Conservation (phyloP, 1,139 yeast species). For the Diutina sp. region DNA sequence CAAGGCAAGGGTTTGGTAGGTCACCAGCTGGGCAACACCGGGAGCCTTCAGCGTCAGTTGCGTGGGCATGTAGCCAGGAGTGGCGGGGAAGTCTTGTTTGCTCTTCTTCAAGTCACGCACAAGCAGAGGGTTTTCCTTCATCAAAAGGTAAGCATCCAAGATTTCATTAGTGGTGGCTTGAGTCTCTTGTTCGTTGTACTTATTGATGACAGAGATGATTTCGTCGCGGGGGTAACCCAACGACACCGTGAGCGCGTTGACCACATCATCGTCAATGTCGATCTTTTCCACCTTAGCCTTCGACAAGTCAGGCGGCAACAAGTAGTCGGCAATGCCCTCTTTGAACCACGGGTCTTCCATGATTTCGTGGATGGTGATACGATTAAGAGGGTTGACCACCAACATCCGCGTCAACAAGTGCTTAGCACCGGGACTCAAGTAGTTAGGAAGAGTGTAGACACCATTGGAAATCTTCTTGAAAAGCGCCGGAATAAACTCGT, state of each 20-base stretch:
- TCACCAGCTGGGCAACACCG: conserved; percentile 34
- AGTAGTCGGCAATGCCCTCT: conserved; percentile 68
- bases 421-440: conserved; percentile 79
- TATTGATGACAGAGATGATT: conserved; percentile 57
- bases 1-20: conserved; percentile 36
- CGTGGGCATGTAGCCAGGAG: conserved; percentile 30
- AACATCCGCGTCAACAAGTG: conserved; percentile 82
- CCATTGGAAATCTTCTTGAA: conserved; percentile 94
- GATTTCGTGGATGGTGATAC: conserved; percentile 89
- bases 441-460: conserved; percentile 86
- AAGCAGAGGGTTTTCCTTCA: conserved; percentile 70
- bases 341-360: conserved; percentile 96
- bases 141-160: conserved; percentile 79
- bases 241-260: conserved; percentile 65
- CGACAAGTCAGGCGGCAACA: conserved; percentile 56
- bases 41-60: conserved; percentile 15
- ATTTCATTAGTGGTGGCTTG: conserved; percentile 50
- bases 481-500: conserved; percentile 90
- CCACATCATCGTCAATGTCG: conserved; percentile 67
- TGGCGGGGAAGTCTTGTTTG: conserved; percentile 33
- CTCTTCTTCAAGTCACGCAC: conserved; percentile 53
- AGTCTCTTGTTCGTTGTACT: conserved; percentile 27
- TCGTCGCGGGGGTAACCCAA: conserved; percentile 93
- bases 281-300: conserved; percentile 26
- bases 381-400: conserved; percentile 89